Evolutionary conservation across 768 basidiomycete species (phyloP).

Genomic region (Omphalotus guepiniiformis): DNA sequence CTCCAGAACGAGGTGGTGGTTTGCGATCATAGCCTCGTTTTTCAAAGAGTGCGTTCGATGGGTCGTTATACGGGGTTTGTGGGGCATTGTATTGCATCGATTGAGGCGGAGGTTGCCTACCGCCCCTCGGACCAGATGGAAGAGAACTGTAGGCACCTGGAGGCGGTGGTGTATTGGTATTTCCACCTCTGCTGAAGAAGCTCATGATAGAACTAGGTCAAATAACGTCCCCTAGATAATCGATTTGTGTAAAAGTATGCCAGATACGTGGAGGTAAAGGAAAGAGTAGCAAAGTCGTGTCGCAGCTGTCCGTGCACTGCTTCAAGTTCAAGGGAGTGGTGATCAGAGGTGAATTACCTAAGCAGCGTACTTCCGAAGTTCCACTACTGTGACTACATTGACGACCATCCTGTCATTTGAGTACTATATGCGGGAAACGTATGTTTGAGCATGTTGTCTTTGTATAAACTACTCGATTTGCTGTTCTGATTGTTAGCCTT

Average conservation of each 20-base stretch:
- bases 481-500: too few species aligned
- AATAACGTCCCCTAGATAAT: too few species aligned
- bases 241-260: not conserved
- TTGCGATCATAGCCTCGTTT: slow-evolving; percentile 42
- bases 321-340: too few species aligned
- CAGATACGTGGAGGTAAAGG: not conserved
- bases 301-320: too few species aligned
- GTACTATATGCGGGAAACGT: too few species aligned
- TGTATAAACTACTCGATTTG: too few species aligned
- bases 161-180: slow-evolving; percentile 33
- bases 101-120: slow-evolving; percentile 32
- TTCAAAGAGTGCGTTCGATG: slow-evolving; percentile 44
- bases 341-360: too few species aligned
- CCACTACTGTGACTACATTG: too few species aligned
- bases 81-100: slow-evolving; percentile 37
- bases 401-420: too few species aligned
- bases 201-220: slow-evolving; percentile 30
- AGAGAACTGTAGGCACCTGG: slow-evolving; percentile 40
- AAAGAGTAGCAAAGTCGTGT: too few species aligned
- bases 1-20: slow-evolving; percentile 27
- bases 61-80: slow-evolving; percentile 47
- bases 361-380: too few species aligned
- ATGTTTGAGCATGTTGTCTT: too few species aligned
- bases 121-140: slow-evolving; percentile 30
- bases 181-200: slow-evolving; percentile 43